Conservation (phyloP, 768 basidiomycete genomes). For the Trametes coccinea region DNA sequence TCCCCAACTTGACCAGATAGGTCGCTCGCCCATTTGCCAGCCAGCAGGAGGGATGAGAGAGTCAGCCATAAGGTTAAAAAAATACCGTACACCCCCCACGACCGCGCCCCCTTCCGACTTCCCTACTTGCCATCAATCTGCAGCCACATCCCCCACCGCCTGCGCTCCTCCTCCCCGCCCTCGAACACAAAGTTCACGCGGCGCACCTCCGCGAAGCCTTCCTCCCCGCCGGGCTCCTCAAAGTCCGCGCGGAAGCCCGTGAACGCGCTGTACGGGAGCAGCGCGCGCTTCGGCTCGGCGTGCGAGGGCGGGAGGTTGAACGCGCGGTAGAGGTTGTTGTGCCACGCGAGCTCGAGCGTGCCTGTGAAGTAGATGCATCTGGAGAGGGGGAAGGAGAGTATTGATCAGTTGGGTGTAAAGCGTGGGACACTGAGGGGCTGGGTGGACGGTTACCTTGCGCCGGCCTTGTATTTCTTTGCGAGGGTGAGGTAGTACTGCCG, state of each 20-base stretch:
- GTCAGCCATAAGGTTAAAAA: no score
- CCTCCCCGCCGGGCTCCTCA: constrained; percentile 63
- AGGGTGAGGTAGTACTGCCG: constrained; percentile 71
- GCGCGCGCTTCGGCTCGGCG: constrained; percentile 48
- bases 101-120: no score
- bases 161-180: constrained; percentile 70
- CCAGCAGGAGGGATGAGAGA: no score
- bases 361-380: constrained; percentile 80
- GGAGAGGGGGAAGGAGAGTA: neutral
- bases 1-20: no score
- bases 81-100: no score
- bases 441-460: constrained; percentile 48
- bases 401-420: neutral
- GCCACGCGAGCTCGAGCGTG: constrained; percentile 82
- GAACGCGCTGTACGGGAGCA: constrained; percentile 63
- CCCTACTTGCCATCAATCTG: constrained; percentile 69
- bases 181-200: constrained; percentile 80
- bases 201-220: constrained; percentile 79
- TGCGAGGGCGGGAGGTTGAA: constrained; percentile 54
- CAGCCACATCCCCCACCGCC: constrained; percentile 83
- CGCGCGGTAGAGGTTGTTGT: constrained; percentile 90
- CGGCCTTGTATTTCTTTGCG: constrained; percentile 54
- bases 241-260: constrained; percentile 56
- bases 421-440: no score
- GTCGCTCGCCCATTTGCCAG: no score